Percentiles rank a stretch among this genome's conserved stretches.
Conservation (phyloP, 176 grass and related monocot genomes). For the Juncus effusus region DNA sequence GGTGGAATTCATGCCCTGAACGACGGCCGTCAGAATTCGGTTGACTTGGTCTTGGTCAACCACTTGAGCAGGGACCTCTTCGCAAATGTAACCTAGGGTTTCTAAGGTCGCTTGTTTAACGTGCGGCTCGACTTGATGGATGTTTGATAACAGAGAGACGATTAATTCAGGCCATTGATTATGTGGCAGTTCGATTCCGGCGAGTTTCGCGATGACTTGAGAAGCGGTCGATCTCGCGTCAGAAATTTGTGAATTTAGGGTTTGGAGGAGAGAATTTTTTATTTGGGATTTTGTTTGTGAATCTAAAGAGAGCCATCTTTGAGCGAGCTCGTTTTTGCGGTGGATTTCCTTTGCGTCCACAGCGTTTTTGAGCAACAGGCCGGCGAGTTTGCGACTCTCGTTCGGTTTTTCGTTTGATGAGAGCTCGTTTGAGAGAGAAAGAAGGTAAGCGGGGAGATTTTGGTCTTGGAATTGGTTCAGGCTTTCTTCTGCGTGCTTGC, state of each 20-base stretch:
- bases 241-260: conserved; percentile 62
- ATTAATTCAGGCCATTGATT: conserved; percentile 86
- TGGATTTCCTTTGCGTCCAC: conserved; percentile 76
- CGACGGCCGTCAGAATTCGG: conserved; percentile 81
- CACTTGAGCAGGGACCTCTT: conserved; percentile 66
- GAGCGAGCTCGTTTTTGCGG: conserved; percentile 68
- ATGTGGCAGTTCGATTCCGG: conserved; percentile 71
- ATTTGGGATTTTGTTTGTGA: conserved; percentile 56
- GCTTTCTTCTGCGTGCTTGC: conserved; percentile 76
- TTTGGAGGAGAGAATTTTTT: conserved; percentile 56
- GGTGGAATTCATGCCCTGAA: conserved; percentile 87
- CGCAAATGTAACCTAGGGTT: conserved; percentile 81
- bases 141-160: conserved; percentile 57
- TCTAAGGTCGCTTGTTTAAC: conserved; percentile 71
- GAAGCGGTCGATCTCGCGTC: conserved; percentile 79
- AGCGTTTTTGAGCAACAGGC: conserved; percentile 78
- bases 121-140: conserved; percentile 69
- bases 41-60: conserved; percentile 84
- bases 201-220: conserved; percentile 80
- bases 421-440: conserved; percentile 58
- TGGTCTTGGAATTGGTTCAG: conserved; percentile 88
- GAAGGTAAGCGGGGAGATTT: conserved; percentile 63
- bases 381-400: conserved; percentile 69
- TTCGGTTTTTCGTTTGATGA: conserved; percentile 64
- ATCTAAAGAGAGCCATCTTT: conserved; percentile 77